Conservation (phyloP, 495 filamentous ascomycete genomes). For the Thermochaetoides thermophila region DNA sequence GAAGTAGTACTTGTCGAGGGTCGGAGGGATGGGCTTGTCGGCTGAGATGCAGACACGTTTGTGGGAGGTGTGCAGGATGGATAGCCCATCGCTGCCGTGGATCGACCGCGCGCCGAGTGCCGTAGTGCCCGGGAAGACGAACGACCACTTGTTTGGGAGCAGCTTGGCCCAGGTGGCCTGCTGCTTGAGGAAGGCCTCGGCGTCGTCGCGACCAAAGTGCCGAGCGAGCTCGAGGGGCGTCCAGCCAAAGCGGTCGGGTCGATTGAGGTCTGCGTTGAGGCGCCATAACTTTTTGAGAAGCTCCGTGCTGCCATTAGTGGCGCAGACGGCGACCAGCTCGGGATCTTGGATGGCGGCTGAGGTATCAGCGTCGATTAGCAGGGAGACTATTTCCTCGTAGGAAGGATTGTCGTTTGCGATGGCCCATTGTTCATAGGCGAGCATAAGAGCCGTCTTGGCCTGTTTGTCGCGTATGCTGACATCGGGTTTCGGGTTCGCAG, state of each 20-base stretch:
- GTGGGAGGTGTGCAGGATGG: conserved; percentile 1
- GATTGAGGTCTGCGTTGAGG: conserved; percentile 7
- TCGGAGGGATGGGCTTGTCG: conserved; percentile 11
- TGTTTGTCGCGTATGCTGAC: conserved; percentile 3
- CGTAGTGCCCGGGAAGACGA: conserved; percentile 1
- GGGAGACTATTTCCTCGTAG: conserved; percentile 10
- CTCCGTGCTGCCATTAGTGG: conserved; percentile 8
- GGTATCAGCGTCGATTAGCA: conserved; percentile 7
- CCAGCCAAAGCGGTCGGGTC: conserved; percentile 14
- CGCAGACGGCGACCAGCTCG: conserved; percentile 10
- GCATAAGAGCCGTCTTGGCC: conserved; percentile 5
- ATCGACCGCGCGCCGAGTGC: conserved; percentile 2
- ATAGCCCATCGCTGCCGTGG: neutral
- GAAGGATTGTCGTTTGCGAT: conserved; percentile 1
- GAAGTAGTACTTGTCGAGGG: conserved; percentile 15
- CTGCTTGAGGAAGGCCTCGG: conserved; percentile 9
- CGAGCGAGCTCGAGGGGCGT: conserved; percentile 13
- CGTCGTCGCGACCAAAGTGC: conserved; percentile 2
- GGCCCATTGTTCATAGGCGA: conserved; percentile 15
- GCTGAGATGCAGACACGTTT: conserved; percentile 8
- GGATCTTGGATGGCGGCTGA: conserved; percentile 5
- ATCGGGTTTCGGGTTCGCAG: conserved; percentile 1
- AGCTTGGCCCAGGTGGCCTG: conserved; percentile 11
- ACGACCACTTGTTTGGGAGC: conserved; percentile 10
- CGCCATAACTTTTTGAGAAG: conserved; percentile 8